A percentile compares a stretch with the other conserved stretches of the same genome.
These are phyloP conservation scores for Aspergillus caelatus DNA, from an alignment of 2,329 filamentous ascomycete genomes.

Conservation along the genomic window DNA sequence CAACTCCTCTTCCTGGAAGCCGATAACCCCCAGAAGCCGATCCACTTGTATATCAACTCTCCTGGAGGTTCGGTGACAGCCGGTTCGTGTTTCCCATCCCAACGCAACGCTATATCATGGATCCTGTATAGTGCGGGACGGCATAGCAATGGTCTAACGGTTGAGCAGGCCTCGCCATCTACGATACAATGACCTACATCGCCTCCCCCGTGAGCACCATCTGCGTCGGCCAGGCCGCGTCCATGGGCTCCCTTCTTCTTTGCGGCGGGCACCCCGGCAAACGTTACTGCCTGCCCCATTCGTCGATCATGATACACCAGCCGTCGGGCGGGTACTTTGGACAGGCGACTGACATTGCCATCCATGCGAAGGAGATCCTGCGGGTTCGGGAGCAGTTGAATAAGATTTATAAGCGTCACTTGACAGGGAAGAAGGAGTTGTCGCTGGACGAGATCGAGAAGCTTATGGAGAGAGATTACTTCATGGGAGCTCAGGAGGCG, in stretches of 20 bases:
- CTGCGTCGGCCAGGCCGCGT: constrained; percentile 90
- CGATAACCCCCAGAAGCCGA: constrained; percentile 90
- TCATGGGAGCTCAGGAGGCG: constrained; percentile 86
- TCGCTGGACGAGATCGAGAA: constrained; percentile 82
- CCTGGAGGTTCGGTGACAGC: constrained; percentile 92
- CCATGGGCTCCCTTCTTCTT: constrained; percentile 89
- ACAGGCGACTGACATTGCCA: constrained; percentile 80
- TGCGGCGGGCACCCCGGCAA: constrained; percentile 84
- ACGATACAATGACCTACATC: constrained; percentile 99
- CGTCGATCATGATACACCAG: constrained; percentile 96
- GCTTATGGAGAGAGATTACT: constrained; percentile 96
- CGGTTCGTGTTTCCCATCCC: constrained; percentile 43
- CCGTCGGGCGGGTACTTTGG: constrained; percentile 75
- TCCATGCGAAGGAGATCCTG: constrained; percentile 96
- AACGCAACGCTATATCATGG: not conserved
- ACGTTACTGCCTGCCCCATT: constrained; percentile 88
- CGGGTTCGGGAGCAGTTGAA: constrained; percentile 84
- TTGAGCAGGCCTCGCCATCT: constrained; percentile 70
- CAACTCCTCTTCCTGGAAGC: constrained; percentile 98
- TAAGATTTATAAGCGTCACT: constrained; percentile 81
- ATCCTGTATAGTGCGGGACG: not conserved
- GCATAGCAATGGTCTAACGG: not conserved
- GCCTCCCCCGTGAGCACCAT: constrained; percentile 90
- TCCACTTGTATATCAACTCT: constrained; percentile 97
- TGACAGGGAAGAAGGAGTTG: constrained; percentile 71